Evolutionary conservation across 2,329 filamentous ascomycete genomes (phyloP).

Genomic region (Thelonectria olida): DNA sequence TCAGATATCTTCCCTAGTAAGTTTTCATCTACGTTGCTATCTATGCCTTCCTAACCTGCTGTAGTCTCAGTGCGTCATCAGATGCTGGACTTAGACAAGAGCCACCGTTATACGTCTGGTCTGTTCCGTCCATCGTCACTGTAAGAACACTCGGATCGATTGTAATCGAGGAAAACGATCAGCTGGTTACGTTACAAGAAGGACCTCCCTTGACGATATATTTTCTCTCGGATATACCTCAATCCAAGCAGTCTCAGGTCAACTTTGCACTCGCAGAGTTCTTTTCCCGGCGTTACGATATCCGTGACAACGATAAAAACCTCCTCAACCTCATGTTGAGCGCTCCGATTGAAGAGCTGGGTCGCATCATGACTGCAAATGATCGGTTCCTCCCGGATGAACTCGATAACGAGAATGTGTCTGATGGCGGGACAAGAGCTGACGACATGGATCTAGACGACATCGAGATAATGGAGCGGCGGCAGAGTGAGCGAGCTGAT

Average conservation of each 20-base stretch:
- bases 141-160: background rate
- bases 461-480: background rate
- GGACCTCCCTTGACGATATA: background rate
- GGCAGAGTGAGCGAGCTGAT: background rate
- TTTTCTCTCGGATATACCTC: background rate
- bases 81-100: background rate
- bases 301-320: background rate
- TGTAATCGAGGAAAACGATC: conserved; percentile 1
- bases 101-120: conserved; percentile 3
- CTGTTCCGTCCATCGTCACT: conserved; percentile 8
- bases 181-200: conserved; percentile 2
- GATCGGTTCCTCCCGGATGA: background rate
- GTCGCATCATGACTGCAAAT: background rate
- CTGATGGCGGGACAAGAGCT: too few species aligned
- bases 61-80: background rate
- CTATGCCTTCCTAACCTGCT: background rate
- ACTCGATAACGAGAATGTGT: background rate
- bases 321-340: conserved; percentile 5
- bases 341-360: background rate
- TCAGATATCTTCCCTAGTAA: background rate
- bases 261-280: conserved; percentile 6
- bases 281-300: background rate
- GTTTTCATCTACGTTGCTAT: background rate
- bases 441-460: too few species aligned
- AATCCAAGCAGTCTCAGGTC: background rate